Percentiles rank a stretch among this genome's conserved stretches.
Conservation (phyloP, 78 protist species). For the Guillardia theta region DNA sequence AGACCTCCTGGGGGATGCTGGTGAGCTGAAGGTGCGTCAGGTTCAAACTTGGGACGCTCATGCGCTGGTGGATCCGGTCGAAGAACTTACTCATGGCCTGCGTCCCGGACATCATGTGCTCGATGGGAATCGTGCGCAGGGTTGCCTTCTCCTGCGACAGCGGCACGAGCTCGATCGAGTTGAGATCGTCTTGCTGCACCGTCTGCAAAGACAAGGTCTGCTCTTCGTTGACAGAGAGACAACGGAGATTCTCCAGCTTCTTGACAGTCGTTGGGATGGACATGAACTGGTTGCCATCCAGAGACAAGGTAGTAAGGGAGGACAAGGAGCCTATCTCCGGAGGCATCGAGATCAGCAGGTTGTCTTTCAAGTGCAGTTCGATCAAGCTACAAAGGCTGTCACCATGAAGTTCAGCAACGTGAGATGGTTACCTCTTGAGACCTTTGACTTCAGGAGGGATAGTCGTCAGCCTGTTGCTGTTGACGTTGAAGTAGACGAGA, state of each 20-base stretch:
- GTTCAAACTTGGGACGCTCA: background rate
- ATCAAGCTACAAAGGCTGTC: too few relatives aligned
- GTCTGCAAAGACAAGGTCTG: background rate
- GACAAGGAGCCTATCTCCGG: too few relatives aligned
- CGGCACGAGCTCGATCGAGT: background rate
- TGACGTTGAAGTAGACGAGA: background rate
- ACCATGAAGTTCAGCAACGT: too few relatives aligned
- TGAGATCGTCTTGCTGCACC: background rate
- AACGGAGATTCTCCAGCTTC: background rate
- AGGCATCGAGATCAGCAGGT: too few relatives aligned
- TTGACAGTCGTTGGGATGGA: background rate
- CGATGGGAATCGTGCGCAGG: background rate
- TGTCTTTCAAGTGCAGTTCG: too few relatives aligned
- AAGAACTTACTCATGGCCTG: background rate
- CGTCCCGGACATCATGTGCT: background rate
- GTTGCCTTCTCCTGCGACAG: background rate
- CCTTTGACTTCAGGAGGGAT: background rate
- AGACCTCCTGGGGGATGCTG: background rate
- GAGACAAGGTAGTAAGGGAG: too few relatives aligned
- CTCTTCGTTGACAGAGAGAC: background rate
- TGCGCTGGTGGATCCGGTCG: conserved; percentile 19
- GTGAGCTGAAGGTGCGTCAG: background rate
- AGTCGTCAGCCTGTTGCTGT: background rate
- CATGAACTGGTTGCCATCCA: background rate
- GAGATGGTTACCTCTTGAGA: background rate